Conservation (phyloP, 768 basidiomycete genomes). For the Phanerochaete sordida region DNA sequence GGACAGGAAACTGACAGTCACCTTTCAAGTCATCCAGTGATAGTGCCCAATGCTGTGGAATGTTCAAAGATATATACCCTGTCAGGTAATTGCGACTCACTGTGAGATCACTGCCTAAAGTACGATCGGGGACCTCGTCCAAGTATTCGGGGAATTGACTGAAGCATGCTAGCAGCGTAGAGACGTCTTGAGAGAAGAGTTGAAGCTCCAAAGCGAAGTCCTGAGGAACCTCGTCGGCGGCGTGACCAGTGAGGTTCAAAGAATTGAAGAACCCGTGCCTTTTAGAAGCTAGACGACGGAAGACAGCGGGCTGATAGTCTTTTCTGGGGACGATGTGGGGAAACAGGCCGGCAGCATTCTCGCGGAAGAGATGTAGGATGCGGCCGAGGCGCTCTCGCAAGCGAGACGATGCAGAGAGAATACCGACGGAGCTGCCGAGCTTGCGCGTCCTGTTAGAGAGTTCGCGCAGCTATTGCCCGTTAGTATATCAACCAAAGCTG, state of each 20-base stretch:
- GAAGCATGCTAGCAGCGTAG: conserved; percentile 61
- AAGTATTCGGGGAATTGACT: conserved; percentile 78
- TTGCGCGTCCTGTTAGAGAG: conserved; percentile 73
- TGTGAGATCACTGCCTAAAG: conserved; percentile 63
- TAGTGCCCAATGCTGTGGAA: conserved; percentile 1
- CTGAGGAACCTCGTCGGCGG: conserved; percentile 27
- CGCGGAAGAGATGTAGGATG: conserved; percentile 61
- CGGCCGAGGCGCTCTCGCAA: conserved; percentile 63
- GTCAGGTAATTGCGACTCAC: conserved; percentile 29
- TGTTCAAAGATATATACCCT: background rate
- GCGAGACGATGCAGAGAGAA: conserved; percentile 65
- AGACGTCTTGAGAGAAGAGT: conserved; percentile 57
- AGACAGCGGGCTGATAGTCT: background rate
- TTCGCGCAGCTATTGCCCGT: conserved; percentile 49
- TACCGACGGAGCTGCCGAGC: conserved; percentile 68
- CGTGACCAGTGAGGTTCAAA: background rate
- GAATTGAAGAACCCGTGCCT: background rate
- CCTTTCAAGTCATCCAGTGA: conserved; percentile 8
- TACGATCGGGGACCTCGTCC: conserved; percentile 75
- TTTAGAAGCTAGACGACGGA: background rate
- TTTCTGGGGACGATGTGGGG: conserved; percentile 25
- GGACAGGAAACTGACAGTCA: background rate
- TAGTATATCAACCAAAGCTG: too few species aligned
- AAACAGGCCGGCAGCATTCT: conserved; percentile 68
- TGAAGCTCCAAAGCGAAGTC: conserved; percentile 62